Evolutionary conservation across 1,284 basidiomycete species (phyloP).

Genomic region (Calocybe gambosa): DNA sequence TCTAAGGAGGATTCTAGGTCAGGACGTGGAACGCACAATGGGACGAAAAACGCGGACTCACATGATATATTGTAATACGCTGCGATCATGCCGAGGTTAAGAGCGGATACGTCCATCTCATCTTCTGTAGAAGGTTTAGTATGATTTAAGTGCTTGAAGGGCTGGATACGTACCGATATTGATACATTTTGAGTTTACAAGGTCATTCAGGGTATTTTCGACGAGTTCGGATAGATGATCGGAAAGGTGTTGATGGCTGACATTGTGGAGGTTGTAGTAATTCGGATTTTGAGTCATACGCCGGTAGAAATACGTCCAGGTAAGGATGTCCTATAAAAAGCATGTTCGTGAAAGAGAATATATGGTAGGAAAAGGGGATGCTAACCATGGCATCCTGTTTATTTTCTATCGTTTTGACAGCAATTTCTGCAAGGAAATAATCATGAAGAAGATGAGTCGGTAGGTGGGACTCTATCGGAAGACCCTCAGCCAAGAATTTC

Average conservation of each 20-base stretch:
- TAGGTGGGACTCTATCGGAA: conserved; percentile 96
- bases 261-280: conserved; percentile 93
- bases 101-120: conserved; percentile 87
- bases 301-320: conserved; percentile 96
- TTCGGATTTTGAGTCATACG: conserved; percentile 94
- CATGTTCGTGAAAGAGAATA: no score
- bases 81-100: conserved; percentile 95
- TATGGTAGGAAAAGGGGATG: conserved; percentile 13
- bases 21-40: no score
- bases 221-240: conserved; percentile 96
- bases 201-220: conserved; percentile 86
- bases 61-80: conserved; percentile 91
- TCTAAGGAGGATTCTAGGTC: conserved; percentile 52
- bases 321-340: conserved; percentile 78
- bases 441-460: conserved; percentile 87
- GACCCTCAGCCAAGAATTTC: conserved; percentile 94
- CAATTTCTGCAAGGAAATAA: conserved; percentile 98
- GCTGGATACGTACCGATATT: conserved; percentile 60
- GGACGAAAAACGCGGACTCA: conserved; percentile 28
- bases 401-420: conserved; percentile 97
- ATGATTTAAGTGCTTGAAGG: not conserved
- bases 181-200: conserved; percentile 95
- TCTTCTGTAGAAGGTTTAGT: conserved; percentile 49
- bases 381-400: conserved; percentile 93
- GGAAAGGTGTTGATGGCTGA: conserved; percentile 88